Base-by-base conservation (phyloP, 306 rosid genomes). In the Styphnolobium japonicum region DNA sequence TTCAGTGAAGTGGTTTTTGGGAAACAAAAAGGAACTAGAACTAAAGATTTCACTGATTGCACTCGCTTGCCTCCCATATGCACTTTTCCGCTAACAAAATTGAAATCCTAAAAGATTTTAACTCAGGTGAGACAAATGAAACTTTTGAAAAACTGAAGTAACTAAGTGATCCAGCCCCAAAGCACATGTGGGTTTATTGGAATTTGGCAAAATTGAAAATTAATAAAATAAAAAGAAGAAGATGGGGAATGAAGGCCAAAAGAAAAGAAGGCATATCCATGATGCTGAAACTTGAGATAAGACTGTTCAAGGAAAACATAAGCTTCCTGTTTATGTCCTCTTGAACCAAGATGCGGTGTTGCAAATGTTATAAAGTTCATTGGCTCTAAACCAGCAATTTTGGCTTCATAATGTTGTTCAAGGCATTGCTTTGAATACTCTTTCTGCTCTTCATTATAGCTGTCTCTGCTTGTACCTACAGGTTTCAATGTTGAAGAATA, bases 291-390 rank as follows among this genome's bases (percentile, higher is more conserved):
- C 14, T 51, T 31, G 45, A 29, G 4, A 45, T 12, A 37, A 69
- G 27, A 43, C 43, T 19, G 46, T 71, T 52, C 4, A 49, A 46
- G 23, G 7, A 39, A 77, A 74, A 61, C 62, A 68, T 55, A 53
- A 83, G 74, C 56, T 42, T 88, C 98, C 97, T 92, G 98, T 77
- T 79, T 88, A 80, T 90, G 80, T 84, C 98, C 98, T 70, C 90
- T 85, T 73, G 98, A 92, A 74, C 98, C 98, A 75, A 95, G 97
- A 90, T 95, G 98, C 6, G 98, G 98, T 10, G 98, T 95, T 75
- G 98, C 98, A 46, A 95, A 83, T 22, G 97, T 95, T 86, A 95
- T 86, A 73, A 95, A 95, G 89, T 92, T 95, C 84, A 95, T 81
- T 73, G 98, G 93, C 79, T 89, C 92, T 85, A 95, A 81, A 73